Base-by-base conservation (phyloP, 768 basidiomycete species). In the Naganishia onofrii region DNA sequence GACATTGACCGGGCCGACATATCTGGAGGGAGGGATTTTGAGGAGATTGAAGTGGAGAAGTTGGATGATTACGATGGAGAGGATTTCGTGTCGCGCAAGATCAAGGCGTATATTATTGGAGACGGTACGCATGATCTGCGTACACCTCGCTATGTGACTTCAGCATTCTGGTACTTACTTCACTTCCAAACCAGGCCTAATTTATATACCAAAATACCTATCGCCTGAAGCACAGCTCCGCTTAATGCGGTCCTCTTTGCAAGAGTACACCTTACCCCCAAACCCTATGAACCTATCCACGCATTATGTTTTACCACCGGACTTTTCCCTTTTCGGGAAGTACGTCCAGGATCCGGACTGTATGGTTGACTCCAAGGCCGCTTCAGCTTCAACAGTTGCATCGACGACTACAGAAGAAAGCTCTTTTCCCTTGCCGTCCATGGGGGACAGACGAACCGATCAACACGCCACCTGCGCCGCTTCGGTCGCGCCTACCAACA, bases 221-320 rank as follows among this genome's bases (percentile, higher is more conserved):
- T 82, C 87, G 1, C 82, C 82, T 0, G 76, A 81, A 21, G 84
- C 87, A 44, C 95, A 98, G 77, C 85, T 87, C 28, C 78, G 84
- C 0, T 85, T 97, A 5, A 84, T 91, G 29, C 81, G 81, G 67
- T 90, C 91, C 86, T 86, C 90, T 28, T 86, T 99, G 8, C 76
- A 83, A 12, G 85, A 89, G 23, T 92, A 94, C 74, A 89, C 93
- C 0, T 84, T 84, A 2, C 81, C 84, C 44, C 91, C 92, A 0
- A 96, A 96, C 77, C 88, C 90, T 67, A 94, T 92, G 0, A 95
- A 93, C 74, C 87, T 97, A 26, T 90, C 94, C 68, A 86, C 87
- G 0, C 95, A 97, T 79, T 96, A 95, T 75, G 55, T 83, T 52
- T 83, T 96, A 8, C 94, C 95, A 0, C 73, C 73, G 1, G 60